phyloP scores from a whole-genome alignment of 371 early-diverging fungal species.

The Rhizopus microsporus region DNA sequence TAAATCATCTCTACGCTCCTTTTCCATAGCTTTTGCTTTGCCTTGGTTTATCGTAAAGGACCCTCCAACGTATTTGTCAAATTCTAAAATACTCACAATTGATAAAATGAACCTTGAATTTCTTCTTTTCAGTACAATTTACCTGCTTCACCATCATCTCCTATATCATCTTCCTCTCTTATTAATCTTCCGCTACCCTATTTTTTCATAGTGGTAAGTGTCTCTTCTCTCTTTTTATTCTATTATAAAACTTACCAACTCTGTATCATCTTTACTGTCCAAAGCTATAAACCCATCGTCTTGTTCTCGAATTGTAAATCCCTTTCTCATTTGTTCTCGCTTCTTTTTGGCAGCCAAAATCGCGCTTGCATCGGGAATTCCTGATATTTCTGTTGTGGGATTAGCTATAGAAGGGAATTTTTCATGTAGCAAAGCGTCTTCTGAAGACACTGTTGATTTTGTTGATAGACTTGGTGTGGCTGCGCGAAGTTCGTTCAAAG shows the following conservation, averaged over 20 bases:
- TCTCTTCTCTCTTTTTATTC: not conserved
- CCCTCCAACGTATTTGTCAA: conserved; percentile 52
- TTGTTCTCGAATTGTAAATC: conserved; percentile 27
- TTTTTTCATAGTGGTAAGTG: not conserved
- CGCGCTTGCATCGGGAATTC: conserved; percentile 49
- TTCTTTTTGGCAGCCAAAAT: conserved; percentile 58
- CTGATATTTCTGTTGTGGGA: conserved; percentile 15
- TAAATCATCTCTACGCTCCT: conserved; percentile 40
- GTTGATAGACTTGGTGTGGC: conserved; percentile 42
- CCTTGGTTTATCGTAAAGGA: conserved; percentile 41
- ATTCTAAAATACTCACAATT: conserved; percentile 26
- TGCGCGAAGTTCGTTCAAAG: conserved; percentile 34
- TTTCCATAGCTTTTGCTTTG: conserved; percentile 40
- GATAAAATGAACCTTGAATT: not conserved
- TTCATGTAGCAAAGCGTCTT: conserved; percentile 39
- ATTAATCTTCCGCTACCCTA: conserved; percentile 37
- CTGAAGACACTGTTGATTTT: conserved; percentile 15
- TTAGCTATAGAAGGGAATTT: conserved; percentile 45
- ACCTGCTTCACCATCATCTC: conserved; percentile 54
- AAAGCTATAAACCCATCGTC: conserved; percentile 47
- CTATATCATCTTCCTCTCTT: conserved; percentile 58
- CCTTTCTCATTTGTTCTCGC: conserved; percentile 49
- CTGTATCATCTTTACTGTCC: conserved; percentile 12
- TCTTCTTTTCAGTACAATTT: not conserved
- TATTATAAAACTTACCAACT: not conserved